These are phyloP conservation scores for Viola pubescens DNA, from an alignment of 441 rosid genomes.

Conservation along the genomic window DNA sequence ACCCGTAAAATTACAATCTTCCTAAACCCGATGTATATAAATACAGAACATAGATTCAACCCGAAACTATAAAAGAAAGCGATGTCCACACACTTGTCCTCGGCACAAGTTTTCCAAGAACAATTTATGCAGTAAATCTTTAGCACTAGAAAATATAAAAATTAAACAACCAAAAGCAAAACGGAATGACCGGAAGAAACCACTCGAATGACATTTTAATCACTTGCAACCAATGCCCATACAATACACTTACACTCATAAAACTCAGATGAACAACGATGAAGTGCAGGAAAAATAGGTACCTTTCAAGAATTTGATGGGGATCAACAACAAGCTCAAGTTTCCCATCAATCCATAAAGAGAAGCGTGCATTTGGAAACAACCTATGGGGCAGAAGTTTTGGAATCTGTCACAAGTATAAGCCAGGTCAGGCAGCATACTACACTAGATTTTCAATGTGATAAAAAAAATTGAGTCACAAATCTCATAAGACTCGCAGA, in stretches of 20 bases:
- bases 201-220: no score
- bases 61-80: not conserved
- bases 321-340: slow-evolving; percentile 85
- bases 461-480: not conserved
- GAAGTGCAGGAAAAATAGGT: slow-evolving; percentile 1
- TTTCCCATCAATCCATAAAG: slow-evolving; percentile 85
- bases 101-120: no score
- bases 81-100: not conserved
- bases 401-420: slow-evolving; percentile 50
- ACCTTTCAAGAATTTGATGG: slow-evolving; percentile 85
- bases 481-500: not conserved
- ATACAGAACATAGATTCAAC: not conserved
- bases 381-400: slow-evolving; percentile 73
- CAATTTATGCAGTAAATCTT: no score
- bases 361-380: slow-evolving; percentile 74
- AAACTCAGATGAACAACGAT: not conserved
- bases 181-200: no score
- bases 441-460: slow-evolving; percentile 1
- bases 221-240: no score
- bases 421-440: slow-evolving; percentile 19
- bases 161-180: no score
- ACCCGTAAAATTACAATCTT: no score
- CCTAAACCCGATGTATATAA: no score
- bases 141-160: no score
- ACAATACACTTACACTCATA: no score